Evolutionary conservation across 2,329 filamentous ascomycete genomes (phyloP), one percentile per base, ranked within the genome.

Genomic region (Cadophora sp.): DNA sequence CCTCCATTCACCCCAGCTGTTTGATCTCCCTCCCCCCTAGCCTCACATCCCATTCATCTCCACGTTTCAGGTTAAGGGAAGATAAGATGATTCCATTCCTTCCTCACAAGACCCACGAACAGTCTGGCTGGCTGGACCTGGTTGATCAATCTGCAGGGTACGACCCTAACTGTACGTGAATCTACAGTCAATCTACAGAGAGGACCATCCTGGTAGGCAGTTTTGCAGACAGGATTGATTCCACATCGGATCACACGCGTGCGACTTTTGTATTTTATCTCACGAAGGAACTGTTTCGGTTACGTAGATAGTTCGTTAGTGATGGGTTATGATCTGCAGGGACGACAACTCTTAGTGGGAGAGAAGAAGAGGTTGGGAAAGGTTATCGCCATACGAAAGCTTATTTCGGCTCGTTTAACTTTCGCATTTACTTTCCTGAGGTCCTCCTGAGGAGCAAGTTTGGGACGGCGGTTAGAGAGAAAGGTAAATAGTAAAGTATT

Each of bases 21-120:
- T 60, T 60, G 58, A 60, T 60, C 58, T 30, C 22, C 58, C 58
- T 45, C 4, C 24, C 27, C 27, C 27, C 27, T 30, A 6, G 14
- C 20, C 20, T 13, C 53, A n/a, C 9, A n/a, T 22, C 36, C 55
- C n/a, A n/a, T n/a, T n/a, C n/a, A n/a, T 58, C 55, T 36, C 18
- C 55, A 58, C 33, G 55, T 58, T 58, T 58, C 55, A 58, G 22
- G 11, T 16, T 9, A 24, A 6, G n/a, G 18, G 43, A 30, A 56
- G 55, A 27, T 58, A 22, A 27, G 55, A 58, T 30, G 22, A 51
- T 27, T 45, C 16, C 14, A n/a, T 45, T 45, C 41, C 41, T 30
- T 6, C 27, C 27, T 30, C 36, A 39, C 36, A 39, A n/a, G n/a
- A n/a, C n/a, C n/a, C n/a, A 39, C 36, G 36, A 39, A 11, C 36